Base-by-base conservation (phyloP, 164 flowering plant species). In the Vitis cinerea region DNA sequence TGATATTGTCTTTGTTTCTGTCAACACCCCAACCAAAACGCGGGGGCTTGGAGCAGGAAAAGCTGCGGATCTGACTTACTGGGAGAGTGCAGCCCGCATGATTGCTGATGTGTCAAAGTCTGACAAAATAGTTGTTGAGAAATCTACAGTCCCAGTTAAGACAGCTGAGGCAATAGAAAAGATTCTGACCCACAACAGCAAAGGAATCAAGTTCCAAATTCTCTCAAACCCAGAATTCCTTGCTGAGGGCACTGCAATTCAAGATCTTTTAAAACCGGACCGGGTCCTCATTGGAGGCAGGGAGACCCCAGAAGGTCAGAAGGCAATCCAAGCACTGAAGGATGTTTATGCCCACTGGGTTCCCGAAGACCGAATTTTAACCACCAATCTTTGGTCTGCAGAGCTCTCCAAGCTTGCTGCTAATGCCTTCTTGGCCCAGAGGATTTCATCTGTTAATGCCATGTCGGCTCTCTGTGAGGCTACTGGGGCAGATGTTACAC, bases 61-160 rank as follows among this genome's bases (percentile, higher is more conserved):
- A 73, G 96, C 98, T 67, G 96, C 94, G 11, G 98, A 93, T 74
- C 79, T 93, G 53, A 93, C 98, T 3, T 93, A 93, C 74, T 93
- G 98, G 98, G 98, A 93, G 81, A 88, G 94, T 64, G 98, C 97
- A 0, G 97, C 96, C 19, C 95, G 98, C 10, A 90, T 91, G 95
- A 91, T 93, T 52, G 98, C 98, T 30, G 94, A 91, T 74, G 98
- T 93, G 10, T 88, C 98, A 1, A 89, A 87, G 64, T 89, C 97
- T 8, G 82, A 91, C 77, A 91, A 93, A 73, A 91, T 93, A 37
- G 98, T 93, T 1, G 98, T 93, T 61, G 98, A 91, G 84, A 93
- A 93, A 72, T 92, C 97, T 8, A 92, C 96, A 1, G 97, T 92
- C 31, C 97, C 96, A 2, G 98, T 92, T 50, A 92, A 92, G 72